A percentile compares a stretch with the other conserved stretches of the same genome.
Conservation (phyloP, 495 filamentous ascomycete genomes). For the Copromyces sp. region DNA sequence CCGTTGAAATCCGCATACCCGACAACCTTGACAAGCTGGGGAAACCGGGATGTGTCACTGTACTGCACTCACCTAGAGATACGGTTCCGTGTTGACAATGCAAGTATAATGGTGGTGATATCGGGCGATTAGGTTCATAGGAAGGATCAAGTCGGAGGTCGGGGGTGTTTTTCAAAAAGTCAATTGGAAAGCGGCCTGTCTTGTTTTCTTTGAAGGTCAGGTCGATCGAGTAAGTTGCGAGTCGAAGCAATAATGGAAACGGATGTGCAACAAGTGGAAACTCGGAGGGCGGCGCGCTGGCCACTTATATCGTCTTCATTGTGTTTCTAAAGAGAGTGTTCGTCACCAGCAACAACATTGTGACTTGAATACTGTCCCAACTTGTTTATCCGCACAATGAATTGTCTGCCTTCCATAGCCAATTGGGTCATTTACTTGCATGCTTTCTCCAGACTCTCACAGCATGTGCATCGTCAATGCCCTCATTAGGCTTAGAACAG, state of each 20-base stretch:
- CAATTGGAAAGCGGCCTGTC: conserved; percentile 7
- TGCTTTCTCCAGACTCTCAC: conserved; percentile 4
- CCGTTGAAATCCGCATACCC: neutral
- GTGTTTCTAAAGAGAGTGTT: conserved; percentile 1
- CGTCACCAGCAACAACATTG: conserved; percentile 1
- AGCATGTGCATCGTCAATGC: conserved; percentile 1
- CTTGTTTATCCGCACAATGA: neutral
- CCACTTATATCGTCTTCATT: conserved; percentile 19
- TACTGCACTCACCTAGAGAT: neutral
- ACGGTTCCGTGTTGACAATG: neutral
- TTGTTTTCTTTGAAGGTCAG: neutral
- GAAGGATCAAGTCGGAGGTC: neutral
- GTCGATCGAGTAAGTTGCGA: neutral
- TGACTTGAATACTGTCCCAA: conserved; percentile 1
- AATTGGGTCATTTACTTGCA: neutral
- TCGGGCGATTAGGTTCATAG: neutral
- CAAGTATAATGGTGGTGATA: neutral
- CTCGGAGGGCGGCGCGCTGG: conserved; percentile 9
- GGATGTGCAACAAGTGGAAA: neutral
- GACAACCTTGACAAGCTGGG: neutral
- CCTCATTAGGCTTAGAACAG: neutral
- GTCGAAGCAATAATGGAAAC: conserved; percentile 1
- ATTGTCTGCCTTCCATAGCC: neutral
- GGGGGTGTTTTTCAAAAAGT: neutral
- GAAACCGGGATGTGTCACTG: neutral